Evolutionary conservation across 495 filamentous ascomycete species (phyloP).

Genomic region (Aspergillus haitiensis): DNA sequence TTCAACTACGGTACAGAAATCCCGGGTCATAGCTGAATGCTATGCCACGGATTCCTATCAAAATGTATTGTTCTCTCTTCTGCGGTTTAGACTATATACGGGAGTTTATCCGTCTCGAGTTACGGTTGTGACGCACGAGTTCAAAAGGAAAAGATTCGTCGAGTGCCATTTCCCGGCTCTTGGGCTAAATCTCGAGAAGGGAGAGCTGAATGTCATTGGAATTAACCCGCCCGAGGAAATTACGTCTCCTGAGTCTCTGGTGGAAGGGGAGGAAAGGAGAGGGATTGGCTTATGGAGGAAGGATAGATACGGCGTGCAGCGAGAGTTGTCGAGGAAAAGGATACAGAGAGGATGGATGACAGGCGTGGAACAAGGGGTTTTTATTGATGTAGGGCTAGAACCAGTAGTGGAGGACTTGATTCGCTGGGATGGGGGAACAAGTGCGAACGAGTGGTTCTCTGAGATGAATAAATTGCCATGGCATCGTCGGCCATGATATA

Average conservation of each 20-base stretch:
- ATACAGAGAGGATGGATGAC: conserved; percentile 41
- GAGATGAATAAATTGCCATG: conserved; percentile 42
- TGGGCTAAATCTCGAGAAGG: conserved; percentile 37
- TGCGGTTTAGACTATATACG: conserved; percentile 54
- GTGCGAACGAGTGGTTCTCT: conserved; percentile 39
- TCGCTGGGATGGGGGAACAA: conserved; percentile 39
- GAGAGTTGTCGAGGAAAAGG: conserved; percentile 40
- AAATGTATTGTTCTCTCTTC: conserved; percentile 71
- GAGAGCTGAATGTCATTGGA: conserved; percentile 55
- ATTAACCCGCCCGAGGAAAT: conserved; percentile 66
- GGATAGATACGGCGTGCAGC: conserved; percentile 47
- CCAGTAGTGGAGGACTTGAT: conserved; percentile 38
- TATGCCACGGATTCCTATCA: conserved; percentile 77
- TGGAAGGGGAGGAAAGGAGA: conserved; percentile 40
- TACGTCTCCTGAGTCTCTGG: conserved; percentile 46
- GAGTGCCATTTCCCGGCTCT: conserved; percentile 67
- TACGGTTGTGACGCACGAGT: conserved; percentile 72
- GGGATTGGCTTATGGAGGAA: conserved; percentile 46
- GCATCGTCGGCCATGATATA: conserved; percentile 24
- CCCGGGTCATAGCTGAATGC: conserved; percentile 54
- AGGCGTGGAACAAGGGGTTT: conserved; percentile 29
- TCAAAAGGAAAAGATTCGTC: conserved; percentile 68
- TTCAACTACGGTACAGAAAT: conserved; percentile 20
- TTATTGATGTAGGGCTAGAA: conserved; percentile 31
- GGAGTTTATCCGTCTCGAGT: conserved; percentile 44